Percentiles rank a stretch among this genome's conserved stretches.
phyloP scores from a whole-genome alignment of 2,329 filamentous ascomycete genomes.

The Harringtonia aguacate region DNA sequence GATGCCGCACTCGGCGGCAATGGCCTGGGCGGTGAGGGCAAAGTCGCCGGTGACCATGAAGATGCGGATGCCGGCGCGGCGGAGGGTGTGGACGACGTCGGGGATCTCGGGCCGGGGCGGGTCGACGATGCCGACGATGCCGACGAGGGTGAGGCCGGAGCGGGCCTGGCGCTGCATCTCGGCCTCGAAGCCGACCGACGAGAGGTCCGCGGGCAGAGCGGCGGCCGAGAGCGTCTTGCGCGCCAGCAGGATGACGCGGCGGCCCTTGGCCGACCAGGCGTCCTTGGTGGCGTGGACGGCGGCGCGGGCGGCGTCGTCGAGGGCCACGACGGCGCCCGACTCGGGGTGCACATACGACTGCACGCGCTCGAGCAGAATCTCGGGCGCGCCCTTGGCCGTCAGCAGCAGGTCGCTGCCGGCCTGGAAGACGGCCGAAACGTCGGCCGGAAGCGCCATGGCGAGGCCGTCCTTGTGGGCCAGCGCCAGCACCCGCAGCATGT shows the following conservation, averaged over 20 bases:
- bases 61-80: constrained; percentile 61
- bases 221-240: constrained; percentile 41
- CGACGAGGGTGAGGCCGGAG: constrained; percentile 55
- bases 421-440: constrained; percentile 23
- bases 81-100: constrained; percentile 52
- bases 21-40: constrained; percentile 61
- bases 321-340: constrained; percentile 39
- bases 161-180: constrained; percentile 43
- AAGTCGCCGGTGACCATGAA: constrained; percentile 80
- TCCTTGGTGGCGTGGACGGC: constrained; percentile 52
- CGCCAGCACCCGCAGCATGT: constrained; percentile 57
- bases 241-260: constrained; percentile 56
- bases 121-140: constrained; percentile 68
- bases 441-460: constrained; percentile 24
- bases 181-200: constrained; percentile 42
- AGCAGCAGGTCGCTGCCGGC: constrained; percentile 30
- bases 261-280: constrained; percentile 56
- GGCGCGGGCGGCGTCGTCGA: constrained; percentile 33
- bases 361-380: constrained; percentile 58
- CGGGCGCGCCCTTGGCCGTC: constrained; percentile 72
- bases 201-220: constrained; percentile 25
- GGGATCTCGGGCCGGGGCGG: constrained; percentile 65
- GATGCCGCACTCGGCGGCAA: constrained; percentile 63
- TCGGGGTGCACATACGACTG: constrained; percentile 39
- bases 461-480: constrained; percentile 27